A percentile compares a stretch with the other conserved stretches of the same genome.
phyloP scores from a whole-genome alignment of 495 filamentous ascomycete species.

The Hyaloscypha finlandica region DNA sequence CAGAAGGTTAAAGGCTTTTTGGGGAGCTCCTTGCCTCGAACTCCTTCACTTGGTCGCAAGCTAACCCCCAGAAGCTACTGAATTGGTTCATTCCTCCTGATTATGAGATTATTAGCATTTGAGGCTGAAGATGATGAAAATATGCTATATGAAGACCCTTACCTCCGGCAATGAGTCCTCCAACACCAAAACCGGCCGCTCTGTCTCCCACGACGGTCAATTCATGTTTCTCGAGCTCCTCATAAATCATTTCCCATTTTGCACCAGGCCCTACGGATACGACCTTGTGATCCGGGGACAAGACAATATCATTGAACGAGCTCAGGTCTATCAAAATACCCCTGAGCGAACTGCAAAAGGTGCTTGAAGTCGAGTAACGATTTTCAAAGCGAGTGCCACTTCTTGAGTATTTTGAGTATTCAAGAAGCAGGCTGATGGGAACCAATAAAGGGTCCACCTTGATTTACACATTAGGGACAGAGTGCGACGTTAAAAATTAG shows the following conservation, averaged over 20 bases:
- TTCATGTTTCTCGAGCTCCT: conserved; percentile 39
- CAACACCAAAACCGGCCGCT: conserved; percentile 52
- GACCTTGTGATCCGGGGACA: conserved; percentile 33
- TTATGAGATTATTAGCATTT: neutral
- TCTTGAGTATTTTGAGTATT: neutral
- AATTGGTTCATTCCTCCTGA: conserved; percentile 46
- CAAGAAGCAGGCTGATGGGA: conserved; percentile 11
- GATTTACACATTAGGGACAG: neutral
- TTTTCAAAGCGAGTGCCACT: conserved; percentile 4
- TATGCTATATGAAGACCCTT: neutral
- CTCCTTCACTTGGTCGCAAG: conserved; percentile 48
- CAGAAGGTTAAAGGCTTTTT: conserved; percentile 34
- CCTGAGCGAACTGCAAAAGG: conserved; percentile 39
- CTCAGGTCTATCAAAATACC: conserved; percentile 38
- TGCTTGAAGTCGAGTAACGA: conserved; percentile 1
- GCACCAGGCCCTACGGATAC: conserved; percentile 41
- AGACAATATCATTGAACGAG: conserved; percentile 32
- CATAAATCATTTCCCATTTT: conserved; percentile 51
- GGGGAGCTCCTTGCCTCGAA: conserved; percentile 51
- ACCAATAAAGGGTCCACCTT: conserved; percentile 3
- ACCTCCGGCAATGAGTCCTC: conserved; percentile 54
- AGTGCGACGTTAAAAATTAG: neutral
- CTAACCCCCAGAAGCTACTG: conserved; percentile 43
- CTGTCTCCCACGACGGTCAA: conserved; percentile 53
- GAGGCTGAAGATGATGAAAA: neutral